A percentile compares a stretch with the other conserved stretches of the same genome.
These are phyloP conservation scores for Eimeria mitis DNA, from an alignment of 169 alveolate species.

Conservation along the genomic window DNA sequence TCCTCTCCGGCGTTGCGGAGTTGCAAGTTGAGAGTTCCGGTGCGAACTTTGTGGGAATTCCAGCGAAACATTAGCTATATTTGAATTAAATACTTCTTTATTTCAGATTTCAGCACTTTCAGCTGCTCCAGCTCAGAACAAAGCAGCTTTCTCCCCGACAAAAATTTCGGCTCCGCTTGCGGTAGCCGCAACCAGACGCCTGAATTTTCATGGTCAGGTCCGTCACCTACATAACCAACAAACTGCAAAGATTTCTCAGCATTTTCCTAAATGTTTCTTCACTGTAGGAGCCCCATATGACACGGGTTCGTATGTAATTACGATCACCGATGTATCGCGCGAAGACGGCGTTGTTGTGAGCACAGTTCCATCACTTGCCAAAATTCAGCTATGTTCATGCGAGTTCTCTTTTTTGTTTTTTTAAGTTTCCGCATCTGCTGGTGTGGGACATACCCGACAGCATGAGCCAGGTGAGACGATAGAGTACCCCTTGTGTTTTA, in stretches of 20 bases:
- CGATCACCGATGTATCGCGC: slow-evolving; percentile 43
- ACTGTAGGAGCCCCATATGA: slow-evolving; percentile 65
- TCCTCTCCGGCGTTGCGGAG: neutral
- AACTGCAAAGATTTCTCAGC: no score
- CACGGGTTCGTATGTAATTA: slow-evolving; percentile 49
- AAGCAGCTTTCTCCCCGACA: slow-evolving; percentile 22
- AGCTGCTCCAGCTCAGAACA: slow-evolving; percentile 24
- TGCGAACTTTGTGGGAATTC: no score
- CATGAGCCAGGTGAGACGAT: slow-evolving; percentile 6
- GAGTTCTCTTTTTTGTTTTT: neutral
- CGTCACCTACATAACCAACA: neutral
- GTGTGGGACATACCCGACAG: slow-evolving; percentile 66
- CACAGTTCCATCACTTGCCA: no score
- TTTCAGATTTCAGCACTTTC: neutral
- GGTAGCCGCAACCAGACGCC: slow-evolving; percentile 39
- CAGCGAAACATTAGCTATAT: no score
- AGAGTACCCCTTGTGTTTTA: neutral
- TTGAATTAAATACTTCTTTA: neutral
- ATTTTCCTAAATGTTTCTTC: no score
- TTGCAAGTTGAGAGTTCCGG: slow-evolving; percentile 34
- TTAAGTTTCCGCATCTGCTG: slow-evolving; percentile 40
- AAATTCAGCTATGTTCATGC: no score
- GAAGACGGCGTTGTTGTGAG: slow-evolving; percentile 13
- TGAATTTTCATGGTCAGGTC: slow-evolving; percentile 54
- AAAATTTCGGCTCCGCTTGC: slow-evolving; percentile 59